Percentiles rank a stretch among this genome's conserved stretches.
Evolutionary conservation across 768 basidiomycete species (phyloP).

Genomic region (Leccinum longicurvipes): DNA sequence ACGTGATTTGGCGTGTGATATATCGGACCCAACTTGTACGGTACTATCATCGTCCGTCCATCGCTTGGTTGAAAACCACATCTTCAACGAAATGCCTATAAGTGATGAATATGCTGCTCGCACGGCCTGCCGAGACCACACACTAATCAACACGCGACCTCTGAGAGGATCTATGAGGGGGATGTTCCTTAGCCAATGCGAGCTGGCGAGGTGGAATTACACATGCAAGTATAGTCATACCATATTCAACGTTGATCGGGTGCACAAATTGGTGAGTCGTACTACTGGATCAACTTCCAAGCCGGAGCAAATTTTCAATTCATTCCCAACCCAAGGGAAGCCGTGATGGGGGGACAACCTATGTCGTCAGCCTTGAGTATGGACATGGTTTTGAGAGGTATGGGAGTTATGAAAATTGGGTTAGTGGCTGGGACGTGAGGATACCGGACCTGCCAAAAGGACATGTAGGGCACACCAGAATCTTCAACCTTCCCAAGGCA

Average conservation of each 20-base stretch:
- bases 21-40: background rate
- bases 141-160: conserved; percentile 4
- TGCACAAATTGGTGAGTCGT: conserved; percentile 7
- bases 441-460: background rate
- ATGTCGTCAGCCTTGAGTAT: conserved; percentile 9
- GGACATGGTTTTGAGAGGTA: conserved; percentile 16
- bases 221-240: conserved; percentile 20
- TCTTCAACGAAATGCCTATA: conserved; percentile 12
- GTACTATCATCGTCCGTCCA: background rate
- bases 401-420: conserved; percentile 8
- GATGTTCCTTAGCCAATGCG: conserved; percentile 3
- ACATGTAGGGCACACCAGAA: background rate
- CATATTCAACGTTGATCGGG: conserved; percentile 18
- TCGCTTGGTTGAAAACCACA: background rate
- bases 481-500: conserved; percentile 7
- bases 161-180: conserved; percentile 7
- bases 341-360: conserved; percentile 2
- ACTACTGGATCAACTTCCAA: no score
- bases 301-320: background rate
- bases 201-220: background rate
- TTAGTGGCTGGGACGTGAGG: conserved; percentile 8
- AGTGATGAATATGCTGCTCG: conserved; percentile 17
- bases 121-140: conserved; percentile 18
- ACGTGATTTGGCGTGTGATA: background rate
- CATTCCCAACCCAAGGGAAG: conserved; percentile 2